Evolutionary conservation across 208 protist species (phyloP), one percentile per base, ranked within the genome.

Genomic region (Tritrichomonas foetus): DNA sequence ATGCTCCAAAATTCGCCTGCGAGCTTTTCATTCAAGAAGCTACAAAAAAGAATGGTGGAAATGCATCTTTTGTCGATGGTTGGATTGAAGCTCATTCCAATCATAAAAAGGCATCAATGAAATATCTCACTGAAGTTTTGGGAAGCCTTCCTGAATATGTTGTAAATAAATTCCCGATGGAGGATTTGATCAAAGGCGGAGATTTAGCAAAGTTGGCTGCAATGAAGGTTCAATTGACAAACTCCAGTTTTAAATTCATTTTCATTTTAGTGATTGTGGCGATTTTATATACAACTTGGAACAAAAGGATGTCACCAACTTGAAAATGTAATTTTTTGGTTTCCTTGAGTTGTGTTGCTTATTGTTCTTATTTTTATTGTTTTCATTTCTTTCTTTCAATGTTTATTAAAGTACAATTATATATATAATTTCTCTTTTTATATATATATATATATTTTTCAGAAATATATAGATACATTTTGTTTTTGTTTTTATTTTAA

Each of bases 31-130:
- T 57, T 22, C 39, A 57, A 1, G 47, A 89, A 8, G 13, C 78
- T 39, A 61, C 78, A 57, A 53, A 27, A 50, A 57, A 57, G 30
- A 89, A 16, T 33, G 64, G 27, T n/a, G 27, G 22, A 89, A 89
- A 33, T 39, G 78, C 78, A 3, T 53, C 78, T 9, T 89, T 89
- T 30, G 41, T 89, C 8, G 78, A 89, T 61, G 78, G 78, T n/a
- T 89, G 78, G 78, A 33, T 89, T 3, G 78, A 89, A 89, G 78
- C 47, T 30, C 78, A 89, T 57, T 44, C 78, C 9, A 89, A 1
- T 33, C 27, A 89, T 61, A 50, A 47, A 57, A 39, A 89, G 36
- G 78, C 39, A 39, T 89, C 78, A 20, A 89, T 89, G 78, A 89
- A 9, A 50, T 89, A 89, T 36, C 36, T 89, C 0, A 39, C 22